Base-by-base conservation (phyloP, 371 early-diverging fungal genomes). In the Circinella minor region DNA sequence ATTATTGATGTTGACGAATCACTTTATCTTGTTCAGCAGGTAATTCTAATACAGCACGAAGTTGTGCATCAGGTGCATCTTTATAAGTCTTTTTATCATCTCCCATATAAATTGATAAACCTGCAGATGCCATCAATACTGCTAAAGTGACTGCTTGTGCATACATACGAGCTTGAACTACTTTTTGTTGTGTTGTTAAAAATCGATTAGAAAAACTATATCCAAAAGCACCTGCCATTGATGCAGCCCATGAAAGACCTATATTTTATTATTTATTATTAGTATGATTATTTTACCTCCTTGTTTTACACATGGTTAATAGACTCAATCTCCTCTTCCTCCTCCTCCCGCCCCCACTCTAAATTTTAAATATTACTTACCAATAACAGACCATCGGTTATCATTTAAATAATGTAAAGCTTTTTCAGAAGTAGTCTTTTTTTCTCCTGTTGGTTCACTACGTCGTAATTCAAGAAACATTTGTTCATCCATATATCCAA, bases 161-260 rank as follows among this genome's bases (percentile, higher is more conserved):
- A 67, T 81, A 91, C 91, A 92, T 91, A 82, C 93, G 90, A 9
- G 93, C 92, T 61, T 92, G 91, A 36, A 93, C 93, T 6, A 90
- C 71, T 71, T 91, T 91, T 74, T 93, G 93, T 57, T 91, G 88
- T 7, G 86, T 86, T 3, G 90, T 85, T 64, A 92, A 77, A 14
- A 88, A 89, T 76, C 83, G 86, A 73, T 92, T 84, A 39, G 88
- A 85, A 70, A 90, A 92, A 66, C 90, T 83, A 71, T 88, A 84
- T 36, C 83, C 84, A 17, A 90, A 68, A 2, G 93, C 88, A 60
- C 88, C 90, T 11, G 77, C 88, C 84, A 92, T 91, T 48, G 89
- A 89, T 17, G 81, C 78, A 68, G 86, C 78, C 93, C 93, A 93
- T 38, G 92, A 87, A 59, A 83, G 73, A 63, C 92, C 92, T 84